A percentile compares a stretch with the other conserved stretches of the same genome.
Evolutionary conservation across 2,329 filamentous ascomycete genomes (phyloP).

Genomic region (Xylariaceae sp.): DNA sequence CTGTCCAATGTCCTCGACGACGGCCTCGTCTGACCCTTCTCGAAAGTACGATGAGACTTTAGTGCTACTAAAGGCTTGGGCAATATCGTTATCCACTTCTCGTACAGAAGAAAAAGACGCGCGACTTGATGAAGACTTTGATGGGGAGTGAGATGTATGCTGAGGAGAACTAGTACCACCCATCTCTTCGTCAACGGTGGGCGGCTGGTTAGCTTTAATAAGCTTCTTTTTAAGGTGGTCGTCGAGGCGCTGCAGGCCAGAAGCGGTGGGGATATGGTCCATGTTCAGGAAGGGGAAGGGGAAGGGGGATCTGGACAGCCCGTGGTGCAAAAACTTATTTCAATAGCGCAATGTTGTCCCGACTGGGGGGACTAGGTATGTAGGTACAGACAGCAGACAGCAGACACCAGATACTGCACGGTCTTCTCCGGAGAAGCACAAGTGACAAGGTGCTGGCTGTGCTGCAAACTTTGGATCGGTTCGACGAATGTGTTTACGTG

Average conservation of each 20-base stretch:
- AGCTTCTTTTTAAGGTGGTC: constrained; percentile 16
- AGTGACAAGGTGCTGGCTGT: constrained; percentile 10
- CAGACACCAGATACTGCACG: neutral
- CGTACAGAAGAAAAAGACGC: constrained; percentile 69
- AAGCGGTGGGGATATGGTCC: constrained; percentile 21
- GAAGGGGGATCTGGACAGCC: constrained; percentile 1
- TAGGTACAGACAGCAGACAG: constrained; percentile 15
- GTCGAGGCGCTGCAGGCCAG: constrained; percentile 23
- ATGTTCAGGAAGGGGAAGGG: constrained; percentile 22
- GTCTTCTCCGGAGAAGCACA: constrained; percentile 10
- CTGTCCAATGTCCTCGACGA: constrained; percentile 52
- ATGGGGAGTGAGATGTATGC: constrained; percentile 36
- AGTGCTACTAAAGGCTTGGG: constrained; percentile 68
- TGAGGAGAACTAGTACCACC: constrained; percentile 28
- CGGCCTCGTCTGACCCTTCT: constrained; percentile 50
- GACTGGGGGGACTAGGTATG: constrained; percentile 12
- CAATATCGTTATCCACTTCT: constrained; percentile 64
- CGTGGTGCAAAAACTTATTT: constrained; percentile 36
- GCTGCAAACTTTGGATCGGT: constrained; percentile 13
- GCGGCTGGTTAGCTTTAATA: constrained; percentile 28
- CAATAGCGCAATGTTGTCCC: constrained; percentile 37
- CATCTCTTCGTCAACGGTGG: constrained; percentile 37
- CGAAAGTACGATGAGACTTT: constrained; percentile 66
- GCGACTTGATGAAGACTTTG: constrained; percentile 48
- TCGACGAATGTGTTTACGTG: neutral